These are phyloP conservation scores for Erodium chrysanthum DNA, from an alignment of 441 rosid genomes.

Conservation along the genomic window DNA sequence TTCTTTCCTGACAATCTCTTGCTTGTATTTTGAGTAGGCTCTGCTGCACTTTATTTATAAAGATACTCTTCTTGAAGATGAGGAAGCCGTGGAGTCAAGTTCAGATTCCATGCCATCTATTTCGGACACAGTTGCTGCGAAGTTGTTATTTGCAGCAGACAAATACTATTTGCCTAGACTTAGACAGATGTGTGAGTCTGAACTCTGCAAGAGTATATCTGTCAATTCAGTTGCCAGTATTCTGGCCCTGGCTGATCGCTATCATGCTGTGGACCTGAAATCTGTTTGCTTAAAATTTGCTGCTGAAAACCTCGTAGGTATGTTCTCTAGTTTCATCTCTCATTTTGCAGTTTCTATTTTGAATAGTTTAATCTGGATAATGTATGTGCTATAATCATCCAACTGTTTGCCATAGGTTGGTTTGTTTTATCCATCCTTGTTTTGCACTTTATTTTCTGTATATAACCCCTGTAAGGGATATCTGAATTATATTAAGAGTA, in stretches of 20 bases:
- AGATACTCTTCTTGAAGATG: conserved; percentile 67
- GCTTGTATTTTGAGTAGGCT: conserved; percentile 39
- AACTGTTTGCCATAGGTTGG: neutral
- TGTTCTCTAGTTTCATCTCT: conserved; percentile 1
- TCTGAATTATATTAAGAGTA: neutral
- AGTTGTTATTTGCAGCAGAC: conserved; percentile 84
- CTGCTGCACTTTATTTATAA: conserved; percentile 76
- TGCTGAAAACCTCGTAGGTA: conserved; percentile 62
- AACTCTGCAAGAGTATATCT: conserved; percentile 69
- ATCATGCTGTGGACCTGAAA: conserved; percentile 72
- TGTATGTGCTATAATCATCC: neutral
- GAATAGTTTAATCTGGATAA: conserved; percentile 12
- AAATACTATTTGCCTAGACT: conserved; percentile 77
- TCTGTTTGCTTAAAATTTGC: conserved; percentile 72
- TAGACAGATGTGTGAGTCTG: conserved; percentile 53
- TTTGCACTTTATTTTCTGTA: neutral
- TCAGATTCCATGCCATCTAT: conserved; percentile 24
- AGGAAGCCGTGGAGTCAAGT: conserved; percentile 46
- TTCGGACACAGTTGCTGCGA: conserved; percentile 48
- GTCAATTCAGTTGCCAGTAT: conserved; percentile 77
- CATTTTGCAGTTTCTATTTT: neutral
- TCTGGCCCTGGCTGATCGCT: conserved; percentile 78
- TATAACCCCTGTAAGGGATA: neutral
- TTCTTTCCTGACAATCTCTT: neutral
- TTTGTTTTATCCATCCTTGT: neutral